Evolutionary conservation across 177 flowering plant genomes (phyloP), one percentile per base, ranked within the genome.

Genomic region (Vitis hybrid): DNA sequence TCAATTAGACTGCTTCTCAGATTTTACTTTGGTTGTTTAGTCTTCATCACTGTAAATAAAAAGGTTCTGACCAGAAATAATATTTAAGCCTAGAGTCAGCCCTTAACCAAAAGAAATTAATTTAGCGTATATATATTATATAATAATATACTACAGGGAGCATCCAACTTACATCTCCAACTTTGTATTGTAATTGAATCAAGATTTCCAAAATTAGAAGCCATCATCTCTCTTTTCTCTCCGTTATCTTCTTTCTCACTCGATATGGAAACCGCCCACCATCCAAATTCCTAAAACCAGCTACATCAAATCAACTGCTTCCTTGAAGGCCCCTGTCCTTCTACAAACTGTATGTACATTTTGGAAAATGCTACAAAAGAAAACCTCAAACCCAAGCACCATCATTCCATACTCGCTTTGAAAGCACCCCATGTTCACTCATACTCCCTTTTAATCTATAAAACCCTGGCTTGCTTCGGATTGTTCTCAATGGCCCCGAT

Each of bases 401-500:
- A 56, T 82, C 87, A 22, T 71, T 75, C 82, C 86, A 81, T 13
- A 59, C n/a, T 18, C 73, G 86, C 68, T 75, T 82, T 3, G 84
- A 57, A 4, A 78, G 77, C 22, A 83, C 85, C 20, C 91, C 97
- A 74, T 91, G 97, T 66, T 94, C 98, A 52, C 97, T 94, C 87
- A 83, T 79, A 67, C 98, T 94, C 60, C 98, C 97, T 26, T 87
- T 81, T 59, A 86, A 74, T 79, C 89, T 83, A 61, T 82, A 86
- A 19, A 90, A 85, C 10, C 88, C 74, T 0, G 83, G 85, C 63
- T 83, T 90, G 68, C 84, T 86, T 50, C 89, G 79, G 7, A 84
- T 75, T 5, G 94, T 88, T 80, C 89, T 83, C 54, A 92, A 74
- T 0, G 97, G 97, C 45, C 97, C 97, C 19, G 98, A 94, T 71